Conservation (phyloP, 371 early-diverging fungal genomes). For the Actinomucor elegans region DNA sequence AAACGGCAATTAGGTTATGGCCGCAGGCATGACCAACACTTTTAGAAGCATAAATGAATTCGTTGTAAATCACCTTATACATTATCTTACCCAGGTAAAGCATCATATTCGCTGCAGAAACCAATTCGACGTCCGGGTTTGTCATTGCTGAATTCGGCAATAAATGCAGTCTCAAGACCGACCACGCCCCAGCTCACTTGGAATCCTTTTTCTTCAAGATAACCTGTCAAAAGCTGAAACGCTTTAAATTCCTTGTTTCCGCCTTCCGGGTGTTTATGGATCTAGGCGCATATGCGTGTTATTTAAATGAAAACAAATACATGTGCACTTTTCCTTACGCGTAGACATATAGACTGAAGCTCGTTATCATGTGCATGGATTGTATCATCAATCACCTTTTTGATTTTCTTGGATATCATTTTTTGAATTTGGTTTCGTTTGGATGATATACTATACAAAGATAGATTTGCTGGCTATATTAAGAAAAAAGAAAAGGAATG, state of each 20-base stretch:
- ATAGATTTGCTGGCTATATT: no score
- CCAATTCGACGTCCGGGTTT: conserved; percentile 42
- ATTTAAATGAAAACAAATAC: background rate
- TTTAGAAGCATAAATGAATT: background rate
- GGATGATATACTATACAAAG: no score
- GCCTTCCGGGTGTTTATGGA: conserved; percentile 68
- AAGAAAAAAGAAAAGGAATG: no score
- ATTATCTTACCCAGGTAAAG: conserved; percentile 52
- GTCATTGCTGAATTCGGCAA: conserved; percentile 56
- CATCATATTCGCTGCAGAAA: conserved; percentile 69
- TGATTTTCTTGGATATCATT: background rate
- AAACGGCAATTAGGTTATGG: conserved; percentile 70
- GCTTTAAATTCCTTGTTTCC: conserved; percentile 59
- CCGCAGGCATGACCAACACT: conserved; percentile 69
- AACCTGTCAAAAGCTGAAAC: conserved; percentile 51
- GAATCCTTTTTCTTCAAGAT: conserved; percentile 57
- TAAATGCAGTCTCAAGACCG: conserved; percentile 64
- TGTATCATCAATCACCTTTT: conserved; percentile 3
- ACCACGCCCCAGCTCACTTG: conserved; percentile 51
- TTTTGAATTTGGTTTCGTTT: no score
- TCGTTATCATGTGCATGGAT: conserved; percentile 5
- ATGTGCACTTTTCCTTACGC: conserved; percentile 6
- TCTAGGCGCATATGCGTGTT: conserved; percentile 35
- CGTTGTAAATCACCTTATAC: background rate
- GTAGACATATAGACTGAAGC: conserved; percentile 16